phyloP scores from a whole-genome alignment of 2,329 filamentous ascomycete genomes.

The Spiromastix sp. region DNA sequence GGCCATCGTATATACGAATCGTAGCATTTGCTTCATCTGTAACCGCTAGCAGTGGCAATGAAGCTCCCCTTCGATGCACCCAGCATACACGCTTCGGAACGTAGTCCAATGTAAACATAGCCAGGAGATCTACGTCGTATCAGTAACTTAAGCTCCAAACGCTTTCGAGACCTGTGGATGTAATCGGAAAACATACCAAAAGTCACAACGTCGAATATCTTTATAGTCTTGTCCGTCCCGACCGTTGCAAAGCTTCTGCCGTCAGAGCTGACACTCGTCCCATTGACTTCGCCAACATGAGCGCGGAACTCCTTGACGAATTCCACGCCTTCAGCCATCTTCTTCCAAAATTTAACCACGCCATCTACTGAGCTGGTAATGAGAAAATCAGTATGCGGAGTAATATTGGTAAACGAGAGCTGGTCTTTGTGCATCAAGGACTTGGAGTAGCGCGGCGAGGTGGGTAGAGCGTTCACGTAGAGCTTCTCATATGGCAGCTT shows the following conservation, averaged over 20 bases:
- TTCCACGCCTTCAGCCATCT: constrained; percentile 77
- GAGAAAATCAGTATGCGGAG: constrained; percentile 84
- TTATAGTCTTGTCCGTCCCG: constrained; percentile 45
- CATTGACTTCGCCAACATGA: constrained; percentile 73
- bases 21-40: constrained; percentile 62
- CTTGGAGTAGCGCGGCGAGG: constrained; percentile 74
- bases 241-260: constrained; percentile 89
- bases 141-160: constrained; percentile 11
- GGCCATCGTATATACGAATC: constrained; percentile 79
- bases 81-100: constrained; percentile 75
- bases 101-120: constrained; percentile 70
- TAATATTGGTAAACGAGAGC: constrained; percentile 76
- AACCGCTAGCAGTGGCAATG: constrained; percentile 73
- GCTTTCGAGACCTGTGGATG: neutral
- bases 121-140: constrained; percentile 53
- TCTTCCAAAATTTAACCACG: constrained; percentile 99
- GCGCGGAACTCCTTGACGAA: constrained; percentile 98
- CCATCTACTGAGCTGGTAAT: constrained; percentile 91
- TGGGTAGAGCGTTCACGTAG: constrained; percentile 81
- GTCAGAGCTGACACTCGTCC: constrained; percentile 77
- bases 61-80: constrained; percentile 82
- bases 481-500: constrained; percentile 91
- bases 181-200: constrained; percentile 45
- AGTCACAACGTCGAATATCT: constrained; percentile 59
- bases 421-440: constrained; percentile 99